Conservation (phyloP, 2,329 filamentous ascomycete species). For the Penicillium sclerotiorum region DNA sequence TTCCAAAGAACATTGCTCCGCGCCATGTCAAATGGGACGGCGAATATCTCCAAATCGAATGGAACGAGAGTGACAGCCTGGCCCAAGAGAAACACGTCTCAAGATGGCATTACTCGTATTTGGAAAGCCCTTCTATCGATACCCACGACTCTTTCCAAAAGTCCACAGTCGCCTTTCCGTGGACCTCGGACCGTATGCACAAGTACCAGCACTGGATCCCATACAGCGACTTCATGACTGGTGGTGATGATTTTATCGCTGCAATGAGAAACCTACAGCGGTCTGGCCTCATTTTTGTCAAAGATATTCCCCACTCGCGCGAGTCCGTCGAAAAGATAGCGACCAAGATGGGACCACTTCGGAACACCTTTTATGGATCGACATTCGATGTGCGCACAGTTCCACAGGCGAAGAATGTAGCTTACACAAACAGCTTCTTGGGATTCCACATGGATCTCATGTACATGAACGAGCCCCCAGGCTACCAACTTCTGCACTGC, state of each 20-base stretch:
- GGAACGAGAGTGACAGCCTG: constrained; percentile 58
- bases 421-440: constrained; percentile 80
- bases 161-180: constrained; percentile 34
- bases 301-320: constrained; percentile 69
- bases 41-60: constrained; percentile 59
- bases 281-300: constrained; percentile 76
- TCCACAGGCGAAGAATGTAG: constrained; percentile 83
- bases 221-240: constrained; percentile 71
- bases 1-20: constrained; percentile 55
- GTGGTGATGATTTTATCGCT: constrained; percentile 59
- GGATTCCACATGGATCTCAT: constrained; percentile 93
- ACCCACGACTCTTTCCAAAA: constrained; percentile 22
- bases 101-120: constrained; percentile 23
- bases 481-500: constrained; percentile 87
- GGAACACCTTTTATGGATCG: constrained; percentile 86
- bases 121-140: constrained; percentile 15
- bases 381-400: constrained; percentile 90
- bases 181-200: constrained; percentile 48
- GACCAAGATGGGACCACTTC: constrained; percentile 72
- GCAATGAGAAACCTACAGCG: constrained; percentile 65
- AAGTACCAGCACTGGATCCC: constrained; percentile 57
- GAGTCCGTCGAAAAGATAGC: constrained; percentile 69
- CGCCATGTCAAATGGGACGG: constrained; percentile 39
- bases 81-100: constrained; percentile 47
- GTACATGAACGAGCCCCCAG: constrained; percentile 78